A percentile compares a stretch with the other conserved stretches of the same genome.
Conservation (phyloP, 2,329 filamentous ascomycete species). For the Plectosphaerella cucumerina region DNA sequence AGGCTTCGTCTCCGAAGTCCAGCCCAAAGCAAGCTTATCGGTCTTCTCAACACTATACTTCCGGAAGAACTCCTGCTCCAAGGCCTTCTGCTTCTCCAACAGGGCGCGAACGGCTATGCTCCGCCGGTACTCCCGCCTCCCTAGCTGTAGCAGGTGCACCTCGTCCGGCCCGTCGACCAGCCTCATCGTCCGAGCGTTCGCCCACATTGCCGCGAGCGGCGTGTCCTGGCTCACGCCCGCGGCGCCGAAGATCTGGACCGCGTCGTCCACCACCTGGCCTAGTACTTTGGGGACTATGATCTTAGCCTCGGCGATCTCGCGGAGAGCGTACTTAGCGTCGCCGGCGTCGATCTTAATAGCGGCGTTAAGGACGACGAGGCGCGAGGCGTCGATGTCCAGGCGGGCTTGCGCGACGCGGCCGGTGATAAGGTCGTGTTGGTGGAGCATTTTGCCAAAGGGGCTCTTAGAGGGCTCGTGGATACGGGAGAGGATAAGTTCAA, state of each 20-base stretch:
- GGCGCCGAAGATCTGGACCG: conserved; percentile 87
- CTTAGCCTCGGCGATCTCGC: conserved; percentile 94
- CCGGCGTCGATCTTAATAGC: conserved; percentile 90
- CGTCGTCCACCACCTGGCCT: conserved; percentile 86
- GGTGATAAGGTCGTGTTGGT: conserved; percentile 88
- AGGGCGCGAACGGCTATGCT: conserved; percentile 55
- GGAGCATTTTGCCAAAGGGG: conserved; percentile 83
- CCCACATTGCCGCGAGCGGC: conserved; percentile 80
- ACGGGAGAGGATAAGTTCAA: conserved; percentile 92
- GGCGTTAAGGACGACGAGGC: conserved; percentile 87
- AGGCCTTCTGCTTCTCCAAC: conserved; percentile 60
- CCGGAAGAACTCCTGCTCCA: conserved; percentile 61
- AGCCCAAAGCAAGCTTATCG: neutral
- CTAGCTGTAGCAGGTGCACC: conserved; percentile 82
- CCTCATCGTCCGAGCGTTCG: conserved; percentile 73
- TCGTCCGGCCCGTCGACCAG: conserved; percentile 95
- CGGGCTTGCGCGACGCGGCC: conserved; percentile 91
- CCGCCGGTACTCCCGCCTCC: conserved; percentile 72
- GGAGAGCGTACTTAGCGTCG: conserved; percentile 83
- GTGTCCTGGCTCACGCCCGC: conserved; percentile 94
- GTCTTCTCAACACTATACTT: conserved; percentile 35
- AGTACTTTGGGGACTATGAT: conserved; percentile 82
- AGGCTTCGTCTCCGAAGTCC: neutral
- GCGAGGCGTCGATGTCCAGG: conserved; percentile 88
- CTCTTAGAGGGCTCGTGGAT: conserved; percentile 90